Evolutionary conservation across 2,329 filamentous ascomycete genomes (phyloP).

Genomic region (Pestalotiopsis fici): DNA sequence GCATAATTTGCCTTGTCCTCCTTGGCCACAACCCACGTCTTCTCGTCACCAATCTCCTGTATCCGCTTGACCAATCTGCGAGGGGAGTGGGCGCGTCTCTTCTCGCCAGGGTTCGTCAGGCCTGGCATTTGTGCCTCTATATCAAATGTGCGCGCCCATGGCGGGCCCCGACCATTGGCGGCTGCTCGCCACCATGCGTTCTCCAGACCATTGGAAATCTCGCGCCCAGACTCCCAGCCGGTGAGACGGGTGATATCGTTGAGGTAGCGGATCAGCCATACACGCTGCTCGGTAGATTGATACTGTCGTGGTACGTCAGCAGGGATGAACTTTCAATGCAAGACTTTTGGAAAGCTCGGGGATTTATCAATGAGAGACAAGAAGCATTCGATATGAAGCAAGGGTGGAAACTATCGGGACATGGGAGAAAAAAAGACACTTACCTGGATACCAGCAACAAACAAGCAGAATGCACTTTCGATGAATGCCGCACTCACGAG

Average conservation of each 20-base stretch:
- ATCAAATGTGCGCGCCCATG: slow-evolving; percentile 58
- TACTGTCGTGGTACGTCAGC: slow-evolving; percentile 54
- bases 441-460: slow-evolving; percentile 81
- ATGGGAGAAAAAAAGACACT: slow-evolving; percentile 15
- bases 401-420: slow-evolving; percentile 5
- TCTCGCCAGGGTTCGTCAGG: too few relatives aligned
- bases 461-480: slow-evolving; percentile 79
- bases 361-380: too few relatives aligned
- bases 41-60: slow-evolving; percentile 43
- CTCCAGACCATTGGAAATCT: slow-evolving; percentile 84
- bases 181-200: slow-evolving; percentile 78
- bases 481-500: slow-evolving; percentile 79
- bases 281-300: slow-evolving; percentile 69
- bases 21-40: slow-evolving; percentile 58
- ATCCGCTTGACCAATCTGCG: slow-evolving; percentile 54
- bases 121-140: slow-evolving; percentile 22
- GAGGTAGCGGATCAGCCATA: slow-evolving; percentile 75
- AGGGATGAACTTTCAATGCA: background rate
- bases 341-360: too few relatives aligned
- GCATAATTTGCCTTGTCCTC: slow-evolving; percentile 72
- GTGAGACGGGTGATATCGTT: slow-evolving; percentile 77
- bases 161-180: slow-evolving; percentile 73
- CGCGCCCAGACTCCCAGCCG: slow-evolving; percentile 81
- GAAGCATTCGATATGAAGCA: too few relatives aligned
- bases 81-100: slow-evolving; percentile 46